Evolutionary conservation across 768 basidiomycete species (phyloP).

Genomic region (Agaricus blazei): DNA sequence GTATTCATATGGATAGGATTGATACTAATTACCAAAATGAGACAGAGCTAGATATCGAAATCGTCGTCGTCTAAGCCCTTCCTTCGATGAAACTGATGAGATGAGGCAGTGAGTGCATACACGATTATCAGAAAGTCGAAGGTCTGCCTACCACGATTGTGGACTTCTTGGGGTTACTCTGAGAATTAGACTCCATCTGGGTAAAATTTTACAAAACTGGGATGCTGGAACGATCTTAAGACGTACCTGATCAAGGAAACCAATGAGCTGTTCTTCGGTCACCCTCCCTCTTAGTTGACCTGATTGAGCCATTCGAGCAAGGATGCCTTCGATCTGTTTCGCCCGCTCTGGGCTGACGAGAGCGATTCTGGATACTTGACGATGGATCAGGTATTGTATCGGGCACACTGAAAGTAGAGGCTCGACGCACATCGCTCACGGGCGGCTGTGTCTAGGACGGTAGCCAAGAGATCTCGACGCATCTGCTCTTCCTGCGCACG

Average conservation of each 20-base stretch:
- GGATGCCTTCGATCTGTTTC: constrained; percentile 71
- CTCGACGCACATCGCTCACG: constrained; percentile 67
- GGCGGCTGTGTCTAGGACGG: constrained; percentile 71
- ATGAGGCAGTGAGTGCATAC: background rate
- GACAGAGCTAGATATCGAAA: constrained; percentile 41
- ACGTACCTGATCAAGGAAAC: constrained; percentile 79
- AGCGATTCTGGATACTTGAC: constrained; percentile 76
- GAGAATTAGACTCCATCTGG: constrained; percentile 41
- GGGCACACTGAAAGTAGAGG: background rate
- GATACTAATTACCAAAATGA: background rate
- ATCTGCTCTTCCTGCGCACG: constrained; percentile 68
- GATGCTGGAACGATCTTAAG: background rate
- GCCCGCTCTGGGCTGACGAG: constrained; percentile 83
- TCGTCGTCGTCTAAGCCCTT: constrained; percentile 67
- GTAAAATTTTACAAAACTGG: background rate
- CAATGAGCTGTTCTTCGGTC: constrained; percentile 77
- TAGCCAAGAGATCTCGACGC: constrained; percentile 71
- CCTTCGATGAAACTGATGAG: constrained; percentile 53
- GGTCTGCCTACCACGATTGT: constrained; percentile 47
- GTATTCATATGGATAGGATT: background rate
- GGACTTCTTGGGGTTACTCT: constrained; percentile 47
- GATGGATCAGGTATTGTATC: background rate
- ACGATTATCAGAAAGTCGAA: background rate
- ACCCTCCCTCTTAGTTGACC: constrained; percentile 78
- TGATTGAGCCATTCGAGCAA: constrained; percentile 78